A percentile compares a stretch with the other conserved stretches of the same genome.
Conservation (phyloP, 2,329 filamentous ascomycete genomes). For the Bipolaris cookei region DNA sequence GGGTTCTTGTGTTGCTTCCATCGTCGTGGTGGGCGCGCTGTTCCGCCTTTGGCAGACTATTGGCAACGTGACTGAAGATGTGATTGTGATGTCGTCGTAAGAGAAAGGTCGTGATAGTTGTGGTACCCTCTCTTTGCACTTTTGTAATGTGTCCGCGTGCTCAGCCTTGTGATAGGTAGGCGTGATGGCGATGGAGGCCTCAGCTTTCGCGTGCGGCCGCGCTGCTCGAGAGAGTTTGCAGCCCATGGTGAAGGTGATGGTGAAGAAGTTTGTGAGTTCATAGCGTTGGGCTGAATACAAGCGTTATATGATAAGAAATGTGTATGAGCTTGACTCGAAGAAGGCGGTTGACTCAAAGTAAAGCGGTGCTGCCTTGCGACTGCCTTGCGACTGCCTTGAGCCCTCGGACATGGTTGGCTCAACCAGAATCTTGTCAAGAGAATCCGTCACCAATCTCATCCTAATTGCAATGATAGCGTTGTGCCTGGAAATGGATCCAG, state of each 20-base stretch:
- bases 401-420: slow-evolving; percentile 26
- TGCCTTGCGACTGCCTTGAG: slow-evolving; percentile 41
- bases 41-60: slow-evolving; percentile 16
- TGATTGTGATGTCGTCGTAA: slow-evolving; percentile 20
- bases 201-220: slow-evolving; percentile 26
- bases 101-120: background rate
- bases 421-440: background rate
- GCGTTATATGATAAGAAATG: background rate
- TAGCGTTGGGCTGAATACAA: slow-evolving; percentile 8
- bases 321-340: slow-evolving; percentile 25
- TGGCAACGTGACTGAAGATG: slow-evolving; percentile 1
- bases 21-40: slow-evolving; percentile 18
- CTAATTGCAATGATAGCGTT: background rate
- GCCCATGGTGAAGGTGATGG: slow-evolving; percentile 30
- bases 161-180: slow-evolving; percentile 21
- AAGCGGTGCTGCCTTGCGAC: slow-evolving; percentile 37
- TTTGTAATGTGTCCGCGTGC: slow-evolving; percentile 14
- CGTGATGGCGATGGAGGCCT: slow-evolving; percentile 18
- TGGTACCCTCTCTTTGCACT: slow-evolving; percentile 16
- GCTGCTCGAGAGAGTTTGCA: slow-evolving; percentile 35
- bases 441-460: slow-evolving; percentile 6
- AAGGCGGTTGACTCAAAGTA: slow-evolving; percentile 31
- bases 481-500: background rate
- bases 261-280: background rate
- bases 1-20: background rate